A percentile compares a stretch with the other conserved stretches of the same genome.
Evolutionary conservation across 1,284 basidiomycete genomes (phyloP).

Genomic region (Puccinia horiana): DNA sequence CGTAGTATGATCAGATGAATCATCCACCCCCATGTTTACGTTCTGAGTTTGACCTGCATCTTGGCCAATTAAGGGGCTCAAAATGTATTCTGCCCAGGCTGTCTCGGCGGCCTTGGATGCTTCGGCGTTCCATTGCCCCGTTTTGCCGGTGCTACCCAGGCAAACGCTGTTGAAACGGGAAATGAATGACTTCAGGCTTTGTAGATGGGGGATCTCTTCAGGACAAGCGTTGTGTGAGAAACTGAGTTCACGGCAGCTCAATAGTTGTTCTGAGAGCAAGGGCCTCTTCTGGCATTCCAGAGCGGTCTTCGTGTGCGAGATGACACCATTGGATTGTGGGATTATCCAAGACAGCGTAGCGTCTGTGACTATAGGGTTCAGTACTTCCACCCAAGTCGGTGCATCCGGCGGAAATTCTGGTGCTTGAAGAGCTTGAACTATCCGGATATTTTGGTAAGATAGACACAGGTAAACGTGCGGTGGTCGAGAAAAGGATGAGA

Average conservation of each 20-base stretch:
- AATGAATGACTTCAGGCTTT: slow-evolving; percentile 20
- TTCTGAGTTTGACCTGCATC: not conserved
- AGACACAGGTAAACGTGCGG: slow-evolving; percentile 17
- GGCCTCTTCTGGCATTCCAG: not conserved
- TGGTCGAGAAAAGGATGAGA: slow-evolving; percentile 13
- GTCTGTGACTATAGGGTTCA: slow-evolving; percentile 26
- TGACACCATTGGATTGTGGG: not conserved
- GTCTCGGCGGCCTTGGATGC: slow-evolving; percentile 5
- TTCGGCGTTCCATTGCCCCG: slow-evolving; percentile 8
- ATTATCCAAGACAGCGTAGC: slow-evolving; percentile 25
- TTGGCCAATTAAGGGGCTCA: not conserved
- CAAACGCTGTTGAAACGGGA: slow-evolving; percentile 28
- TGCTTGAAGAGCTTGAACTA: slow-evolving; percentile 39
- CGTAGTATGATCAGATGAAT: not conserved
- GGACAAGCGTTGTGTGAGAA: not conserved
- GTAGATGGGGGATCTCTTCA: not conserved
- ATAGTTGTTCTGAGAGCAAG: slow-evolving; percentile 18
- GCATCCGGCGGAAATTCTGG: slow-evolving; percentile 6
- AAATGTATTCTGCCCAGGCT: slow-evolving; percentile 23
- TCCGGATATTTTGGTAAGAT: slow-evolving; percentile 8
- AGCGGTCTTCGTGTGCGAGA: not conserved
- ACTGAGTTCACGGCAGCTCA: not conserved
- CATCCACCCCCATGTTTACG: not conserved
- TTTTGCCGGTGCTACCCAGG: not conserved
- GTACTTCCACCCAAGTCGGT: slow-evolving; percentile 40